A percentile compares a stretch with the other conserved stretches of the same genome.
Evolutionary conservation across 1,139 yeast species (phyloP).

Genomic region (Pichia sp.): DNA sequence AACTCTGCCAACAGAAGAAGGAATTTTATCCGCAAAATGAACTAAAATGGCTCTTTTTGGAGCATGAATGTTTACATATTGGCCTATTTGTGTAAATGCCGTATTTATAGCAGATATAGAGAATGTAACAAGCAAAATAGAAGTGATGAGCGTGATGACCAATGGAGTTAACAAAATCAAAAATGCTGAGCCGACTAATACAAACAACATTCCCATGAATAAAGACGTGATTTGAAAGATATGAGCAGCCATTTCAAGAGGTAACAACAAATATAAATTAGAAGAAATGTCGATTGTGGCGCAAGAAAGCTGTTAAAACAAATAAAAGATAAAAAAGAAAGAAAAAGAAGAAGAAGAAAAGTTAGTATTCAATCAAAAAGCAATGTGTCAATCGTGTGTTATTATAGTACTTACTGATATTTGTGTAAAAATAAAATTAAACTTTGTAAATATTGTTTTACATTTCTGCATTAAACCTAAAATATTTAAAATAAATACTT

Average conservation of each 20-base stretch:
- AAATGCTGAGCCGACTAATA: neutral
- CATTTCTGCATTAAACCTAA: no score
- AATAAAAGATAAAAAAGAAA: neutral
- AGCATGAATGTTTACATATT: neutral
- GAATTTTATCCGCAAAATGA: slow-evolving; percentile 25
- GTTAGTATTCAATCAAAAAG: no score
- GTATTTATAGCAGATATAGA: neutral
- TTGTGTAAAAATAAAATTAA: no score
- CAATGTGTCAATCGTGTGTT: no score
- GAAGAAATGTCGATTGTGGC: slow-evolving; percentile 3
- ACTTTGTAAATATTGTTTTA: no score
- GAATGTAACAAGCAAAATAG: slow-evolving; percentile 2
- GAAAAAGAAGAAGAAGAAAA: neutral
- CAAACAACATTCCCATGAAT: neutral
- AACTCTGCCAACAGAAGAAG: slow-evolving; percentile 28
- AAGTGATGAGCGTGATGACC: slow-evolving; percentile 2
- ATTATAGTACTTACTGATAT: no score
- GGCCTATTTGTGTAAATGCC: neutral
- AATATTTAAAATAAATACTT: no score
- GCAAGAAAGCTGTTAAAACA: slow-evolving; percentile 4
- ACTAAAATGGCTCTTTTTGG: slow-evolving; percentile 19
- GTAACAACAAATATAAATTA: neutral
- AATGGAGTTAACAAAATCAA: slow-evolving; percentile 6
- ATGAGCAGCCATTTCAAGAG: slow-evolving; percentile 1
- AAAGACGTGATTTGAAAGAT: slow-evolving; percentile 1